phyloP scores from a whole-genome alignment of 345 rosid genomes.

The Noccaea bulbosa region DNA sequence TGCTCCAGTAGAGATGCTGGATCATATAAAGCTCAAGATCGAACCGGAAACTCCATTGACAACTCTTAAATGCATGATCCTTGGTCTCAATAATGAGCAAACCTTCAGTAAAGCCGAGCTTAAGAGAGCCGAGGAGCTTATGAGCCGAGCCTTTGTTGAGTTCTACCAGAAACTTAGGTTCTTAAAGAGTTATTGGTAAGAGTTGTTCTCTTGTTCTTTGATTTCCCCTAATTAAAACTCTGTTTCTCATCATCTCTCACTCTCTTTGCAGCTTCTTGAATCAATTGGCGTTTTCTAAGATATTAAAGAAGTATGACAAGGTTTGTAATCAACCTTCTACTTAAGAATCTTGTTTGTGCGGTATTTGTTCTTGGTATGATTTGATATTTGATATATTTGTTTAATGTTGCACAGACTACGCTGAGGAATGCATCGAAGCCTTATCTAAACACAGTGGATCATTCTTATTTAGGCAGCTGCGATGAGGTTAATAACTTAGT shows the following conservation, averaged over 20 bases:
- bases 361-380: neutral
- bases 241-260: slow-evolving; percentile 6
- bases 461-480: slow-evolving; percentile 65
- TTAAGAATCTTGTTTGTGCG: neutral
- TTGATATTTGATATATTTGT: slow-evolving; percentile 7
- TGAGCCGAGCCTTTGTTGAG: slow-evolving; percentile 56
- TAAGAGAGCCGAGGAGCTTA: slow-evolving; percentile 58
- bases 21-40: slow-evolving; percentile 62
- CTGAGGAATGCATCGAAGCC: slow-evolving; percentile 60
- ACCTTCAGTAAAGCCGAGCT: slow-evolving; percentile 57
- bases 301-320: slow-evolving; percentile 77
- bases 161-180: slow-evolving; percentile 70
- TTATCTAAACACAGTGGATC: slow-evolving; percentile 64
- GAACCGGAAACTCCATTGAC: slow-evolving; percentile 64
- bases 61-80: slow-evolving; percentile 57
- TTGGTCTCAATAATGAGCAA: slow-evolving; percentile 57
- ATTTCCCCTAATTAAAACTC: slow-evolving; percentile 4
- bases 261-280: slow-evolving; percentile 63
- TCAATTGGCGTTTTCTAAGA: slow-evolving; percentile 73
- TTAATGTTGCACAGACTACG: slow-evolving; percentile 50
- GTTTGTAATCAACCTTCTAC: slow-evolving; percentile 43
- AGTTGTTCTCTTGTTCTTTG: neutral
- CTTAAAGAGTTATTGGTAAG: slow-evolving; percentile 65
- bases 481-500: slow-evolving; percentile 56
- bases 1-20: slow-evolving; percentile 58